Evolutionary conservation across 805 yeast genomes (phyloP).

Genomic region (Tetrapisispora pingtungensis): DNA sequence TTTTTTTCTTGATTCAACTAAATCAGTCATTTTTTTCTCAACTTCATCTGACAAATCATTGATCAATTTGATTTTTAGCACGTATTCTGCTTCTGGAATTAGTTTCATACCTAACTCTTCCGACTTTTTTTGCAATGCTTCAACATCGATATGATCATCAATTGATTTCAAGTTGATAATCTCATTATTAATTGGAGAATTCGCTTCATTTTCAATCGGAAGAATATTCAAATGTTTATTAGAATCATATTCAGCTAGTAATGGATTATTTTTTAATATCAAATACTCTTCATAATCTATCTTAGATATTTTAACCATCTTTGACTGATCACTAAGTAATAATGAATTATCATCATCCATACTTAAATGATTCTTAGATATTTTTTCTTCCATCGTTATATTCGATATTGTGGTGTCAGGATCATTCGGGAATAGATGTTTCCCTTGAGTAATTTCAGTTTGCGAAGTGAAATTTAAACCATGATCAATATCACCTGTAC

Average conservation of each 20-base stretch:
- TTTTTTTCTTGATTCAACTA: background rate
- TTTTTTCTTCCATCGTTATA: background rate
- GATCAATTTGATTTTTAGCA: background rate
- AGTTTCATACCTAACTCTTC: background rate
- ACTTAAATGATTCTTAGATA: background rate
- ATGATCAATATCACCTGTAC: background rate
- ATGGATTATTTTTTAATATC: background rate
- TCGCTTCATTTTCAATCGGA: no score
- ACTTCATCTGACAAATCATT: background rate
- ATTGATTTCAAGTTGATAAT: background rate
- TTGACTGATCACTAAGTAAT: background rate
- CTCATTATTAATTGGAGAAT: background rate
- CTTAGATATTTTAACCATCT: background rate
- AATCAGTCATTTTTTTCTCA: background rate
- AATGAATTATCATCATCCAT: background rate
- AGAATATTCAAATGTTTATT: no score
- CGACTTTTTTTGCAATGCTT: background rate
- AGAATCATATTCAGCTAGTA: background rate
- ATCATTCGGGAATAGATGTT: slow-evolving; percentile 7
- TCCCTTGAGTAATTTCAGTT: background rate
- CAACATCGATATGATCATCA: background rate
- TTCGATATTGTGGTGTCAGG: slow-evolving; percentile 3
- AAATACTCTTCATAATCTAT: background rate
- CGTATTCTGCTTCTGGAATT: slow-evolving; percentile 5
- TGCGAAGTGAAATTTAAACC: background rate